Evolutionary conservation across 2,329 filamentous ascomycete species (phyloP).

Genomic region (Fusarium verrucosum): DNA sequence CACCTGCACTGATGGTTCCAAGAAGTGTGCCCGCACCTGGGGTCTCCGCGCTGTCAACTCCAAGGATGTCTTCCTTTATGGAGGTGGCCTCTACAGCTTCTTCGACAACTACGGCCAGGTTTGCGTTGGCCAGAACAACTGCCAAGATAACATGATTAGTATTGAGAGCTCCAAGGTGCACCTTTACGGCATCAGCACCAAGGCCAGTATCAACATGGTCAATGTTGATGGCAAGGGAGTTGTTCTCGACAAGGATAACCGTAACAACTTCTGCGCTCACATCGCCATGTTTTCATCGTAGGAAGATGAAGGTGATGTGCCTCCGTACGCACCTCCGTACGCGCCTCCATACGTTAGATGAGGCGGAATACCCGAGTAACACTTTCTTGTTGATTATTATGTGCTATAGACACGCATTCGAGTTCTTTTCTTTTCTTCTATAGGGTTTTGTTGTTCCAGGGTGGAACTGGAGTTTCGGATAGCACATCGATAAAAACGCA

Average conservation of each 20-base stretch:
- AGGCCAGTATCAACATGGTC: slow-evolving; percentile 79
- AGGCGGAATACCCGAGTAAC: slow-evolving; percentile 14
- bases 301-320: slow-evolving; percentile 5
- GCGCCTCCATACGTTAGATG: background rate
- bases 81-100: slow-evolving; percentile 82
- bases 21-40: slow-evolving; percentile 77
- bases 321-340: slow-evolving; percentile 9
- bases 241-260: slow-evolving; percentile 68
- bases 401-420: slow-evolving; percentile 19
- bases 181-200: slow-evolving; percentile 77
- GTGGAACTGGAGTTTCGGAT: slow-evolving; percentile 38
- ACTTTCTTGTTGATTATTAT: slow-evolving; percentile 4
- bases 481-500: slow-evolving; percentile 20
- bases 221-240: slow-evolving; percentile 65
- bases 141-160: slow-evolving; percentile 81
- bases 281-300: slow-evolving; percentile 54
- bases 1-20: slow-evolving; percentile 59
- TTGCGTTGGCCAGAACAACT: slow-evolving; percentile 73
- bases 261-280: slow-evolving; percentile 71
- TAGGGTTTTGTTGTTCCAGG: slow-evolving; percentile 29
- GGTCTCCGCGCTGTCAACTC: slow-evolving; percentile 77
- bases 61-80: slow-evolving; percentile 73
- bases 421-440: slow-evolving; percentile 27
- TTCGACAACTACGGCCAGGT: slow-evolving; percentile 82
- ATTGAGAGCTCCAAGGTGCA: slow-evolving; percentile 73